Evolutionary conservation across 768 basidiomycete species (phyloP).

Genomic region (Dioszegia crocea): DNA sequence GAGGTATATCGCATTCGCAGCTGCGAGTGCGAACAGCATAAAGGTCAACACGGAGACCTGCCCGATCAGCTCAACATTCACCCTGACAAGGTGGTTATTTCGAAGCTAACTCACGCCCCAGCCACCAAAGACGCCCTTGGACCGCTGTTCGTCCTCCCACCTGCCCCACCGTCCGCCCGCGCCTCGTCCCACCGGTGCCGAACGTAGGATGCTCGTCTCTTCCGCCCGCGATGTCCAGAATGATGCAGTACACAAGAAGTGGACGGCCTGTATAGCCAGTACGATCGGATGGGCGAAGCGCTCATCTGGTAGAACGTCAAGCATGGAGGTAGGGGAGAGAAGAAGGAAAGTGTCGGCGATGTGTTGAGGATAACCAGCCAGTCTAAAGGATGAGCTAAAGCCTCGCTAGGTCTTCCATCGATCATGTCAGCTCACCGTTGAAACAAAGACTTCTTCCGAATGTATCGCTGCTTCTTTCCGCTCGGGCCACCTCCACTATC

Average conservation of each 20-base stretch:
- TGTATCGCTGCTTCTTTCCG: constrained; percentile 26
- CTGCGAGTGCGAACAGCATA: constrained; percentile 24
- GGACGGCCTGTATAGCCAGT: constrained; percentile 24
- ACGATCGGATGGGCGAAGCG: constrained; percentile 36
- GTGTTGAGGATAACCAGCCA: constrained; percentile 15
- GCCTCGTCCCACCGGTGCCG: constrained; percentile 11
- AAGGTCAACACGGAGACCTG: constrained; percentile 20
- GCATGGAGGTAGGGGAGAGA: constrained; percentile 22
- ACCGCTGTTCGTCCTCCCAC: constrained; percentile 29
- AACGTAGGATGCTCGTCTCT: constrained; percentile 25
- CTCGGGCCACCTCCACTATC: neutral
- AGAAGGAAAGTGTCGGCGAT: constrained; percentile 25
- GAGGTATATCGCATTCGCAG: constrained; percentile 42
- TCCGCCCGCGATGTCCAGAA: constrained; percentile 19
- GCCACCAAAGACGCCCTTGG: constrained; percentile 13
- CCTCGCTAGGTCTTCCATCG: neutral
- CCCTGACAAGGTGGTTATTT: too few relatives aligned
- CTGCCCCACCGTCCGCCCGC: constrained; percentile 28
- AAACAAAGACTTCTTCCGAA: constrained; percentile 33
- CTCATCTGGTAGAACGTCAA: constrained; percentile 30
- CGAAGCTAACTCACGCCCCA: constrained; percentile 38
- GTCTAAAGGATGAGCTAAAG: constrained; percentile 14
- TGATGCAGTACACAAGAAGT: constrained; percentile 35
- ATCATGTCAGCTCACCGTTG: constrained; percentile 24
- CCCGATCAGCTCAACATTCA: neutral